Evolutionary conservation across 805 yeast genomes (phyloP).

Genomic region (Tetrapisispora iriomotensis): DNA sequence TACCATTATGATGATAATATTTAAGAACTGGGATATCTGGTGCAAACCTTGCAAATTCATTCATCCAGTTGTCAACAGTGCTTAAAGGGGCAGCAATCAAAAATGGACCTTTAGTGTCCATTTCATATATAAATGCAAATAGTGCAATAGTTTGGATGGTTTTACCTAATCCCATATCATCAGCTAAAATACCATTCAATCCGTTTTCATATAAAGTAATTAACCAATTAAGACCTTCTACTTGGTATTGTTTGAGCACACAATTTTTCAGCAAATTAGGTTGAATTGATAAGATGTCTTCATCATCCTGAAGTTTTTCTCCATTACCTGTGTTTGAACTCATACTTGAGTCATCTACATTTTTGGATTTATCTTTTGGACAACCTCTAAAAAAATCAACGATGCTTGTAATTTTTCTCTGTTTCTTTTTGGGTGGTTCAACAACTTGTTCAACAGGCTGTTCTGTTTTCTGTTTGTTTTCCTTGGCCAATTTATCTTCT

Average conservation of each 20-base stretch:
- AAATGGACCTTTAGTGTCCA: slow-evolving; percentile 71
- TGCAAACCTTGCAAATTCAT: slow-evolving; percentile 62
- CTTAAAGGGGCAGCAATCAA: slow-evolving; percentile 74
- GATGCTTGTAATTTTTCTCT: slow-evolving; percentile 14
- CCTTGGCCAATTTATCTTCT: slow-evolving; percentile 15
- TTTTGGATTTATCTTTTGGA: slow-evolving; percentile 5
- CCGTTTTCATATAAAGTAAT: slow-evolving; percentile 86
- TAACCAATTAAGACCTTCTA: slow-evolving; percentile 88
- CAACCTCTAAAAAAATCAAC: slow-evolving; percentile 20
- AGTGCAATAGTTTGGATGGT: slow-evolving; percentile 83
- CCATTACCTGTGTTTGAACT: slow-evolving; percentile 6
- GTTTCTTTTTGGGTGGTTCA: slow-evolving; percentile 16
- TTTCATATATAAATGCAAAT: slow-evolving; percentile 63
- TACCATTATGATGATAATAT: slow-evolving; percentile 58
- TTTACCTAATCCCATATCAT: slow-evolving; percentile 96
- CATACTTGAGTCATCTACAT: not conserved
- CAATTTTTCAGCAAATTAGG: slow-evolving; percentile 50
- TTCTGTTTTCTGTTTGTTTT: slow-evolving; percentile 9
- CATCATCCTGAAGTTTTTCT: slow-evolving; percentile 14
- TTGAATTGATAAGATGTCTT: slow-evolving; percentile 32
- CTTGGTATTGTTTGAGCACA: slow-evolving; percentile 68
- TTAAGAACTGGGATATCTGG: slow-evolving; percentile 55
- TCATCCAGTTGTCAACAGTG: slow-evolving; percentile 77
- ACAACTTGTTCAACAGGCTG: slow-evolving; percentile 17
- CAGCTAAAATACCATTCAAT: slow-evolving; percentile 88